phyloP scores from a whole-genome alignment of 495 filamentous ascomycete genomes.

The Penicillium chermesinum region DNA sequence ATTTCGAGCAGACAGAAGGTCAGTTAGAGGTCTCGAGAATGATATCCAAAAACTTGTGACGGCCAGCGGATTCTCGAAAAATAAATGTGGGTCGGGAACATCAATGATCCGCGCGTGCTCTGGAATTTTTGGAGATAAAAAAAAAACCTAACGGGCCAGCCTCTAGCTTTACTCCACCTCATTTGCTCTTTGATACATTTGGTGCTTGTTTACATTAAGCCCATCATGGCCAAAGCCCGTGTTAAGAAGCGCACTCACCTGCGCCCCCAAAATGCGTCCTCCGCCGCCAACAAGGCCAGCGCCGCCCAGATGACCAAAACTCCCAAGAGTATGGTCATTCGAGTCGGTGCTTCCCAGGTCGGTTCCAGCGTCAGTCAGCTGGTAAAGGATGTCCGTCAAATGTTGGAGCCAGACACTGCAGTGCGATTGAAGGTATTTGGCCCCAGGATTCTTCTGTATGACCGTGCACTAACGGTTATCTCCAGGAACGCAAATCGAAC shows the following conservation, averaged over 20 bases:
- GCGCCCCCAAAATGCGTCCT: conserved; percentile 58
- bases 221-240: conserved; percentile 70
- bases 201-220: conserved; percentile 7
- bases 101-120: conserved; percentile 34
- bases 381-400: conserved; percentile 80
- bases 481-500: conserved; percentile 82
- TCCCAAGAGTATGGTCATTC: conserved; percentile 97
- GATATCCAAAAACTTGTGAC: conserved; percentile 10
- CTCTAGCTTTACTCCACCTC: conserved; percentile 11
- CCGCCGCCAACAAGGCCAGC: conserved; percentile 47
- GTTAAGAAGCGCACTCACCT: conserved; percentile 88
- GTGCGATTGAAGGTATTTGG: conserved; percentile 60
- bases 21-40: background rate
- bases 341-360: conserved; percentile 90
- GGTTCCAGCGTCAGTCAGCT: conserved; percentile 88
- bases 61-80: conserved; percentile 19
- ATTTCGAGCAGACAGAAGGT: conserved; percentile 12
- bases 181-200: conserved; percentile 6
- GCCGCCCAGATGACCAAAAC: conserved; percentile 49
- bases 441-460: background rate
- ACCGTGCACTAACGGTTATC: conserved; percentile 4
- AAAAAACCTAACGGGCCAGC: conserved; percentile 29
- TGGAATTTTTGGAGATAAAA: conserved; percentile 38
- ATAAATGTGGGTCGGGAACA: conserved; percentile 36
- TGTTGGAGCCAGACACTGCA: conserved; percentile 96